These are phyloP conservation scores for Hirsutella rhossiliensis DNA, from an alignment of 2,329 filamentous ascomycete species.

Conservation along the genomic window DNA sequence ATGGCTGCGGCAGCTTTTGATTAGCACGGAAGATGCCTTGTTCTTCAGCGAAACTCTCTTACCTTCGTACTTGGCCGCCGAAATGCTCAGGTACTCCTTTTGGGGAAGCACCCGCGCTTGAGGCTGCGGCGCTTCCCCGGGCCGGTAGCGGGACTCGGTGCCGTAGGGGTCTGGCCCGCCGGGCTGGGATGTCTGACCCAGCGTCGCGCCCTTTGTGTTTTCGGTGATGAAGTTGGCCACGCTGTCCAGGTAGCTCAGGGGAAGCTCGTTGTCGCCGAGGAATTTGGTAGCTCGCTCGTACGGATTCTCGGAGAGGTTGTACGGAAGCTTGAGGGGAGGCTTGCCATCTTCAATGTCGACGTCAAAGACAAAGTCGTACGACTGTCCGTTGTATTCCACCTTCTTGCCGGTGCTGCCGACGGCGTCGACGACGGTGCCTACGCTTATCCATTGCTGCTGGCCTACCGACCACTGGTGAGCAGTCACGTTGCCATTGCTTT, in stretches of 20 bases:
- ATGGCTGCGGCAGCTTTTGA: constrained; percentile 39
- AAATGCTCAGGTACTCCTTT: constrained; percentile 65
- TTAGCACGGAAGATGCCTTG: not conserved
- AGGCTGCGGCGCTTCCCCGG: constrained; percentile 39
- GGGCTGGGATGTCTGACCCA: constrained; percentile 49
- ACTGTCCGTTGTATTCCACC: constrained; percentile 65
- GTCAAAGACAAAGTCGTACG: constrained; percentile 94
- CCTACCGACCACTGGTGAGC: constrained; percentile 76
- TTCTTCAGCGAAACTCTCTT: constrained; percentile 5
- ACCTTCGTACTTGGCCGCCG: constrained; percentile 57
- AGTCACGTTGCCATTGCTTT: constrained; percentile 68
- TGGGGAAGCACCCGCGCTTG: constrained; percentile 56
- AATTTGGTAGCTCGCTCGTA: constrained; percentile 90
- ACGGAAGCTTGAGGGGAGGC: constrained; percentile 85
- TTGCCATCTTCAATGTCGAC: constrained; percentile 94
- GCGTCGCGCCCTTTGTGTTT: constrained; percentile 76
- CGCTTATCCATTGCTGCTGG: constrained; percentile 66
- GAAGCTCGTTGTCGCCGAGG: constrained; percentile 76
- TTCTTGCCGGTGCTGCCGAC: constrained; percentile 74
- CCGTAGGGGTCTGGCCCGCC: constrained; percentile 62
- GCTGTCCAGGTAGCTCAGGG: constrained; percentile 77
- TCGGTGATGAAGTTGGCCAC: constrained; percentile 85
- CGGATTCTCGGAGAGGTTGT: constrained; percentile 83
- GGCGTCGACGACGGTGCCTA: constrained; percentile 90
- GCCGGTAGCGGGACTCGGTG: constrained; percentile 65